Evolutionary conservation across 2,329 filamentous ascomycete genomes (phyloP), one percentile per base, ranked within the genome.

Genomic region (Iodosphaeria phyllophila): DNA sequence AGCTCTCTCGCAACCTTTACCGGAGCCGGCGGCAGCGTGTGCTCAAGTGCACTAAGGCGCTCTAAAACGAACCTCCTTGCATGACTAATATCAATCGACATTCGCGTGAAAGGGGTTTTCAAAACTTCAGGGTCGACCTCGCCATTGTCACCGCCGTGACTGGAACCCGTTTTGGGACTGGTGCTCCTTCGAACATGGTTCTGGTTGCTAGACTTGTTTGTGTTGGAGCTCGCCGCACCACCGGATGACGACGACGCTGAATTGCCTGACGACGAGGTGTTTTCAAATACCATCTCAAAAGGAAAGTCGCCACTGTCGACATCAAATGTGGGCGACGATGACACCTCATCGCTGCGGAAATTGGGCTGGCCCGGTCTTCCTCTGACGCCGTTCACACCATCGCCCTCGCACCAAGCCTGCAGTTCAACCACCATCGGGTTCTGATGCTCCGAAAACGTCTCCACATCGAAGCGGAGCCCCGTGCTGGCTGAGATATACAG

Each of bases 1-100:
- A 56, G 39, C 20, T 52, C 38, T 30, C 51, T 52, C 2, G 52
- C 52, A n/a, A 56, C 48, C 1, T 41, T 34, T 1, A 56, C 51
- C 2, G 52, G 52, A 8, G 49, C 50, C 3, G 52, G 52, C 4
- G 51, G 52, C 5, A 56, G 29, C 11, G 34, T 51, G 8, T 44
- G 41, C 31, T 55, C 52, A 14, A 55, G 23, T 12, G 50, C 43
- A 4, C 44, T 42, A 3, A 56, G 35, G 3, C 52, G 35, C 2
- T 40, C 40, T 39, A 52, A 48, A 13, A 56, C 36, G 25, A 54
- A 51, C 10, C 44, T 40, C 3, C 52, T 47, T 2, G 52, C 51
- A 13, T 43, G 44, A 8, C 44, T 47, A 1, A 48, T 46, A 10
- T 54, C 49, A 1, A 55, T 33, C 0, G 43, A 44, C 25, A 47